Base-by-base conservation (phyloP, 306 rosid genomes). In the Styphnolobium japonicum region DNA sequence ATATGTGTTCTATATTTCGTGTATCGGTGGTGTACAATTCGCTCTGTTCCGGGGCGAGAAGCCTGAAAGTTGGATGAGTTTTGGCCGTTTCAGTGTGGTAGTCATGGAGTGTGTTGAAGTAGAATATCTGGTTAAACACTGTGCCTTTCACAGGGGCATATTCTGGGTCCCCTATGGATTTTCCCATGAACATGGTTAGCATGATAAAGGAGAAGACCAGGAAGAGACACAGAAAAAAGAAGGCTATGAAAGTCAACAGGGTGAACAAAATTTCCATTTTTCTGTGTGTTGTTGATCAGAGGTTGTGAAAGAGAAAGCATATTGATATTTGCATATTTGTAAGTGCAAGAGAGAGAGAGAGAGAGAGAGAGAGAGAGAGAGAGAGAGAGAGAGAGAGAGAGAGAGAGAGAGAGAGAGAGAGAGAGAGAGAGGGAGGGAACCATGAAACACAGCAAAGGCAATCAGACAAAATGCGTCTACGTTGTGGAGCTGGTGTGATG, bases 61-160 rank as follows among this genome's bases (percentile, higher is more conserved):
- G 71, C 80, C 93, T 77, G 48, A 79, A 81, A 36, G 94, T 93
- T 34, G 80, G 78, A 1, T 36, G 40, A 19, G 84, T 67, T 43
- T 78, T 83, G n/a, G 94, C 93, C 7, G 76, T 0, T 64, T 79
- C 16, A 39, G 93, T 9, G 0, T 77, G 87, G 77, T 86, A 61
- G 29, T 91, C 90, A 22, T 48, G 83, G 65, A 91, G 91, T 21
- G 5, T 86, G 43, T 37, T 83, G 78, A 85, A 85, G 89, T 90
- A 29, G 27, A 85, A 46, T 48, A 87, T 67, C 57, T 77, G 87
- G 83, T 70, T 10, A 18, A 91, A 87, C 12, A 86, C 29, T 4
- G 93, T 89, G 76, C 97, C 98, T 65, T 82, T 55, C 12, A 86
- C 88, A 1, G 94, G 98, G 2, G 98, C 81, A 65, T 88, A 91